Conservation (phyloP, 75 land plant genomes). For the Pinus tabuliformis region DNA sequence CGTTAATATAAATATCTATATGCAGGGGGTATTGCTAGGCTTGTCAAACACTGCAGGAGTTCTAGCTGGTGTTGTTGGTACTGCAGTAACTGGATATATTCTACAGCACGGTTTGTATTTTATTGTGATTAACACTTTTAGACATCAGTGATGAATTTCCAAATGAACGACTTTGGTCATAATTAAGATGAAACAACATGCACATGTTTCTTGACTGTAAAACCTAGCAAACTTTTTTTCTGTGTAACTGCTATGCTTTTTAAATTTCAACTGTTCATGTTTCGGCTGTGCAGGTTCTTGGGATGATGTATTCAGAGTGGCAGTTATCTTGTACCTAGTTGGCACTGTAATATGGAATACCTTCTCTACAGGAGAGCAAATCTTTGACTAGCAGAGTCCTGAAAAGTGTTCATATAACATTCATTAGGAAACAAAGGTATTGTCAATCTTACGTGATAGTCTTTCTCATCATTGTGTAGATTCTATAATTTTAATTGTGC, state of each 20-base stretch:
- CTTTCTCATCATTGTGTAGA: neutral
- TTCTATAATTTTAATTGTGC: neutral
- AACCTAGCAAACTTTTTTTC: no score
- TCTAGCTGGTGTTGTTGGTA: constrained; percentile 95
- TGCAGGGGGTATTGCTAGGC: constrained; percentile 90
- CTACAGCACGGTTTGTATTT: constrained; percentile 70
- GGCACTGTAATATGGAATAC: constrained; percentile 94
- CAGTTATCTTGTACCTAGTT: constrained; percentile 75
- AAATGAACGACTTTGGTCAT: neutral
- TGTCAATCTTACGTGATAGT: neutral
- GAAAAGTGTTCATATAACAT: neutral
- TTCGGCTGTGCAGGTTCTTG: constrained; percentile 67
- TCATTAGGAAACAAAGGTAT: neutral
- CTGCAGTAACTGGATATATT: constrained; percentile 95
- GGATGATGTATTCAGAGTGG: constrained; percentile 95
- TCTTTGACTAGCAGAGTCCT: constrained; percentile 50
- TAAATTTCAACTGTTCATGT: neutral
- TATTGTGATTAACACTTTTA: neutral
- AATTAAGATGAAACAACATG: neutral
- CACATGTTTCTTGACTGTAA: neutral
- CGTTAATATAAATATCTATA: neutral
- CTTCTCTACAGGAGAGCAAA: constrained; percentile 88
- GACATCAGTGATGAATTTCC: neutral
- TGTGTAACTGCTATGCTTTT: neutral
- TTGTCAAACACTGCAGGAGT: constrained; percentile 98